Evolutionary conservation across 176 grass and related monocot species (phyloP).

Genomic region (Zizania latifolia): DNA sequence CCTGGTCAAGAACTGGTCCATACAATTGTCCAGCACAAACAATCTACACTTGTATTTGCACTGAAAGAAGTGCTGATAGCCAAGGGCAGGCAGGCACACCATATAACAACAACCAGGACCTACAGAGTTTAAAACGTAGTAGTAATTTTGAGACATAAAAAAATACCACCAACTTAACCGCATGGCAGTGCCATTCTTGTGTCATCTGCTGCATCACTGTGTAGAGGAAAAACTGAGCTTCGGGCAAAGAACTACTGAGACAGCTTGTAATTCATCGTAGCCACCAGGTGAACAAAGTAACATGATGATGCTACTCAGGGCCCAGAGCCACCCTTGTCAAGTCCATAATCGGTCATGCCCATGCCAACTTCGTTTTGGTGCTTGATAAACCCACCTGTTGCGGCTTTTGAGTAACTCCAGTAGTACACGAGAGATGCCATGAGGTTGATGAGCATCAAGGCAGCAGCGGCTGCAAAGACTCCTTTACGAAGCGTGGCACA

Average conservation of each 20-base stretch:
- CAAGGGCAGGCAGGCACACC: not conserved
- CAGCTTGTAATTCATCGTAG: not conserved
- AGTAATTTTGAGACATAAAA: not conserved
- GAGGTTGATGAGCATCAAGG: constrained; percentile 63
- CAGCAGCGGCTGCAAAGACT: constrained; percentile 76
- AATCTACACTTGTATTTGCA: not conserved
- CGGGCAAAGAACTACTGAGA: not conserved
- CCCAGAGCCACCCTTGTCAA: constrained; percentile 39
- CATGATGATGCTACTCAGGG: constrained; percentile 1
- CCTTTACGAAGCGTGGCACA: constrained; percentile 77
- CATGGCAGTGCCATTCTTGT: not conserved
- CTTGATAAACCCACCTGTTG: constrained; percentile 65
- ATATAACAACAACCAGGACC: not conserved
- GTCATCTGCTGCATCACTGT: not conserved
- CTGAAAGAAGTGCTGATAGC: not conserved
- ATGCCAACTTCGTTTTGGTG: constrained; percentile 77
- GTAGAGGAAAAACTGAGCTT: not conserved
- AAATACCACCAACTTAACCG: not conserved
- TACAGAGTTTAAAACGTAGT: not conserved
- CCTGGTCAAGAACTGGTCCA: not conserved
- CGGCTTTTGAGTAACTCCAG: constrained; percentile 64
- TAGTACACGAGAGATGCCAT: constrained; percentile 59
- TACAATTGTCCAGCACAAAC: not conserved
- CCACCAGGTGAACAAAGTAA: not conserved
- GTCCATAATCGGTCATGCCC: constrained; percentile 85